Evolutionary conservation across 805 yeast genomes (phyloP).

Genomic region (Candida insectorum): DNA sequence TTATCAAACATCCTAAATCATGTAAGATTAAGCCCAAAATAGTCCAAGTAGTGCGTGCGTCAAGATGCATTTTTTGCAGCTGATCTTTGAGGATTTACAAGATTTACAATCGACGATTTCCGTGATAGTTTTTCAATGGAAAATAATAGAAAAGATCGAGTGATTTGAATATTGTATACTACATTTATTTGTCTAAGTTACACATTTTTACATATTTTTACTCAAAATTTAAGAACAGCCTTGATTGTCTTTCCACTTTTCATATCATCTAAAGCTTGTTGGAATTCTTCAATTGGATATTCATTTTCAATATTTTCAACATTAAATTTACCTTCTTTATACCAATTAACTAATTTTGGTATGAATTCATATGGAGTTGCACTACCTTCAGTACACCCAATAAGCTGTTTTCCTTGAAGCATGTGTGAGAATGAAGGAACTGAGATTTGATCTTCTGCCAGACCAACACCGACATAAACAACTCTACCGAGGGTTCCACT

Average conservation of each 20-base stretch:
- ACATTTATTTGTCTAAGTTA: no score
- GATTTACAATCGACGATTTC: no score
- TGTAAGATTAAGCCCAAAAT: no score
- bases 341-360: slow-evolving; percentile 8
- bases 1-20: no score
- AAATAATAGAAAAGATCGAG: no score
- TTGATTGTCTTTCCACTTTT: slow-evolving; percentile 8
- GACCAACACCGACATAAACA: slow-evolving; percentile 8
- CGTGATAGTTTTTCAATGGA: no score
- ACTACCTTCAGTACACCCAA: slow-evolving; percentile 11
- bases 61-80: no score
- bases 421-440: slow-evolving; percentile 8
- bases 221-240: slow-evolving; percentile 7
- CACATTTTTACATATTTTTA: no score
- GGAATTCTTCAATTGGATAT: slow-evolving; percentile 7
- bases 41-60: no score
- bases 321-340: slow-evolving; percentile 6
- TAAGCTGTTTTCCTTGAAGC: slow-evolving; percentile 7
- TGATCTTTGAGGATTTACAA: no score
- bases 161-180: no score
- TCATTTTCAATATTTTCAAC: slow-evolving; percentile 6
- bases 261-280: slow-evolving; percentile 8
- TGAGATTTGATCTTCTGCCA: slow-evolving; percentile 2
- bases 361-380: slow-evolving; percentile 8
- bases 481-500: slow-evolving; percentile 6